These are phyloP conservation scores for Cardamine chenopodiifolia DNA, from an alignment of 345 rosid species.

Conservation along the genomic window DNA sequence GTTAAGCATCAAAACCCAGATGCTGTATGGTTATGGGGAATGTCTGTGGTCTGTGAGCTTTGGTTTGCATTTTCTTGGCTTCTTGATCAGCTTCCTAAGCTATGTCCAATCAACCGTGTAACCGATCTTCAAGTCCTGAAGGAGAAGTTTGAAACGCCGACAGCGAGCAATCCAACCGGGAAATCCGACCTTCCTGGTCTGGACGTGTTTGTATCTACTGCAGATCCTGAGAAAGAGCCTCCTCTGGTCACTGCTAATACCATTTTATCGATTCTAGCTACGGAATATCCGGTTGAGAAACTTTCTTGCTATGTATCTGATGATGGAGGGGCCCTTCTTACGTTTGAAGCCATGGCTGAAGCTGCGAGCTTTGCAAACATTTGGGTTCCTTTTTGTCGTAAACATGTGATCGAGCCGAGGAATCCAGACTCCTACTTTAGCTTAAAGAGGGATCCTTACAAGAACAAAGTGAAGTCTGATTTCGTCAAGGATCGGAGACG, in stretches of 20 bases:
- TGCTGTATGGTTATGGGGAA: slow-evolving; percentile 96
- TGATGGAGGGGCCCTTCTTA: slow-evolving; percentile 96
- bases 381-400: slow-evolving; percentile 98
- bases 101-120: slow-evolving; percentile 81
- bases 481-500: slow-evolving; percentile 94
- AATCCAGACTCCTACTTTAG: slow-evolving; percentile 94
- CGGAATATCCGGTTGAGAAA: slow-evolving; percentile 92
- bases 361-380: slow-evolving; percentile 95
- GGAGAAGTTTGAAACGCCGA: slow-evolving; percentile 92
- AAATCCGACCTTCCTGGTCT: slow-evolving; percentile 96
- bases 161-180: slow-evolving; percentile 73
- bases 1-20: slow-evolving; percentile 60
- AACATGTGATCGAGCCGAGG: slow-evolving; percentile 90
- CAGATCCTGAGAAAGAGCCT: slow-evolving; percentile 99
- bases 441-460: slow-evolving; percentile 94
- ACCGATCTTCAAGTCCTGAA: slow-evolving; percentile 90
- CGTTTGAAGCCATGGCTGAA: slow-evolving; percentile 99
- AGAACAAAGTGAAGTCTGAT: slow-evolving; percentile 83
- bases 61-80: slow-evolving; percentile 99
- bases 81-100: slow-evolving; percentile 96
- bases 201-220: slow-evolving; percentile 93
- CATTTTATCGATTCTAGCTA: slow-evolving; percentile 92
- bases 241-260: slow-evolving; percentile 98
- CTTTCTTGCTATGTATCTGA: slow-evolving; percentile 98
- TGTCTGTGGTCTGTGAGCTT: slow-evolving; percentile 95